Base-by-base conservation (phyloP, 176 grass and related monocot genomes). In the Musa schizocarpa region DNA sequence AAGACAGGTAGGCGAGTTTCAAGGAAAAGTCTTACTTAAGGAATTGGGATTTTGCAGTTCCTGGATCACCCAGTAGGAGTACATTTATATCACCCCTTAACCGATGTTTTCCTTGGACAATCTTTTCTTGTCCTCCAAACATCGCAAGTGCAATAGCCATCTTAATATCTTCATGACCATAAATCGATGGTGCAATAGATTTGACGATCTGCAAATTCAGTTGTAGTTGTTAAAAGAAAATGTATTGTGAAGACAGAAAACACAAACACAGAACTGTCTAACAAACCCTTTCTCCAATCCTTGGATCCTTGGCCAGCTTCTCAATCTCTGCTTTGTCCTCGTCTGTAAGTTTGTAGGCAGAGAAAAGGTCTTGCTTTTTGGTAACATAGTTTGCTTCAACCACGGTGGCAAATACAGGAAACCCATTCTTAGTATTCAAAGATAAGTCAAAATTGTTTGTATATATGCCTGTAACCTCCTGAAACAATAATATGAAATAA, bases 1-100 rank as follows among this genome's bases (percentile, higher is more conserved):
- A 74, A 34, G 24, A 6, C 7, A 17, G 9, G 13, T 10, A 64
- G 29, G 25, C 22, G 8, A 65, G 65, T 23, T 23, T 53, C 3
- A 1, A 50, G 19, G 10, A 70, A 58, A 19, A 19, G 54, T 29
- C 88, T 94, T 94, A 99, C 95, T 99, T 99, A 50, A 99, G 88
- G 81, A 99, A 99, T 76, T 99, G 95, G 1, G 95, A 99, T 91
- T 99, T 99, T n/a, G 95, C 95, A 65, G 95, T 99, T 80, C 95
- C 90, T 49, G 95, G 95, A 80, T 99, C 95, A 71, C 95, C 95
- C 17, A 99, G 68, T 49, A 99, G 95, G 63, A 99, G 95, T 68
- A 91, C 86, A 81, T 99, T 99, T 65, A 99, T 94, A 82, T 99
- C 95, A 2, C 95, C 95, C 82, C 95, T 94, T 71, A 99, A 56